phyloP scores from a whole-genome alignment of 2,329 filamentous ascomycete species.

The Pleomassaria siparia region DNA sequence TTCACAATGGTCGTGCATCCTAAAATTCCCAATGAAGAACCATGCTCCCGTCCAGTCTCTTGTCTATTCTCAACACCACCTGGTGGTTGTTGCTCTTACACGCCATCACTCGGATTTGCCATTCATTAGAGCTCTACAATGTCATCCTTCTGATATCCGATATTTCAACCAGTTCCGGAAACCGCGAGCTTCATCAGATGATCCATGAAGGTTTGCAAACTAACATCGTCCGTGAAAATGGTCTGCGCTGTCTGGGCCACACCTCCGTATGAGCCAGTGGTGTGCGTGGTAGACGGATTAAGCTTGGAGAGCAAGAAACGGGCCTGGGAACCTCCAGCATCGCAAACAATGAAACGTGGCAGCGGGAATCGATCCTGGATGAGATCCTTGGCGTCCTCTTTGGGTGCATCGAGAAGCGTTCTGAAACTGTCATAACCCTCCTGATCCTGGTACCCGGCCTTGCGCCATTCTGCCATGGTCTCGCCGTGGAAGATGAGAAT shows the following conservation, averaged over 20 bases:
- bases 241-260: conserved; percentile 90
- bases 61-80: not conserved
- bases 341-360: conserved; percentile 96
- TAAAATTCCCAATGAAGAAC: not conserved
- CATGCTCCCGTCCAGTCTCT: not conserved
- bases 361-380: conserved; percentile 98
- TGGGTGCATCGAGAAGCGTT: conserved; percentile 82
- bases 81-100: not conserved
- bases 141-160: not conserved
- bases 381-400: conserved; percentile 96
- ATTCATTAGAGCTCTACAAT: conserved; percentile 4
- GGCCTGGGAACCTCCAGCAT: conserved; percentile 96
- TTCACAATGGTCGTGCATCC: conserved; percentile 10
- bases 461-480: conserved; percentile 96
- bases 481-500: conserved; percentile 99
- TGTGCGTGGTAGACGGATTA: conserved; percentile 96
- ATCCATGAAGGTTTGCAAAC: conserved; percentile 98
- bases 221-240: conserved; percentile 98
- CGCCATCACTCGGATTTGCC: not conserved
- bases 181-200: conserved; percentile 85
- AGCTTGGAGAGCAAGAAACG: conserved; percentile 96
- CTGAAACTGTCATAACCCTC: conserved; percentile 98
- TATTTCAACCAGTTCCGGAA: conserved; percentile 34
- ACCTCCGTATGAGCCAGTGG: conserved; percentile 86
- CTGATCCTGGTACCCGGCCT: conserved; percentile 96